A percentile compares a stretch with the other conserved stretches of the same genome.
phyloP scores from a whole-genome alignment of 2,329 filamentous ascomycete species.

The Myriosclerotinia curreyana region DNA sequence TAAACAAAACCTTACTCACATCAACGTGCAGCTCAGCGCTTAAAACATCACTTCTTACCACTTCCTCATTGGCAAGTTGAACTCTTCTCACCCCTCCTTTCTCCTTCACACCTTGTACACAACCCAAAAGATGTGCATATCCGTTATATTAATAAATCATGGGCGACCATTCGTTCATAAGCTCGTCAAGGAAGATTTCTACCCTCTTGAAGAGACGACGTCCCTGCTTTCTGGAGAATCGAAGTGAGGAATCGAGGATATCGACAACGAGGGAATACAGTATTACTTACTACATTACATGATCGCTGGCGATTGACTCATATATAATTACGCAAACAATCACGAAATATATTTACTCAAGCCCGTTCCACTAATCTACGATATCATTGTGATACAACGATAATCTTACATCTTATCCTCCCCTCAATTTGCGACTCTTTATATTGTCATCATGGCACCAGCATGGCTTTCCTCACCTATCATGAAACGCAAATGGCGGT shows the following conservation, averaged over 20 bases:
- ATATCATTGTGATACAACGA: neutral
- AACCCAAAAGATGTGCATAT: slow-evolving; percentile 6
- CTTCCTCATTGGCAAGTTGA: slow-evolving; percentile 7
- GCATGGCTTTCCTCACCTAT: slow-evolving; percentile 18
- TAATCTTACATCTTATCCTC: neutral
- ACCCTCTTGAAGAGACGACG: slow-evolving; percentile 5
- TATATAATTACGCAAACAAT: neutral
- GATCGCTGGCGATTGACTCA: slow-evolving; percentile 21
- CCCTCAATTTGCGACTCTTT: neutral
- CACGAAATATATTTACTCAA: neutral
- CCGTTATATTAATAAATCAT: slow-evolving; percentile 22
- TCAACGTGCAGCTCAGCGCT: slow-evolving; percentile 11
- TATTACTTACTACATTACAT: neutral
- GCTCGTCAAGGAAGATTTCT: slow-evolving; percentile 4
- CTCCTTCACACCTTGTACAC: slow-evolving; percentile 2
- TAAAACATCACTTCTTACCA: neutral
- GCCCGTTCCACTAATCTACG: neutral
- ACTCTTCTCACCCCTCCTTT: slow-evolving; percentile 1
- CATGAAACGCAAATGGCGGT: slow-evolving; percentile 45
- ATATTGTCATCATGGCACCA: slow-evolving; percentile 8
- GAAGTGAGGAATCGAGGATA: neutral
- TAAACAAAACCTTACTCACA: neutral
- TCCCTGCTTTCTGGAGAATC: neutral
- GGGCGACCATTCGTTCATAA: slow-evolving; percentile 3
- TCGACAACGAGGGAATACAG: neutral